phyloP scores from a whole-genome alignment of 306 rosid genomes.

The Dalbergia oliveri region DNA sequence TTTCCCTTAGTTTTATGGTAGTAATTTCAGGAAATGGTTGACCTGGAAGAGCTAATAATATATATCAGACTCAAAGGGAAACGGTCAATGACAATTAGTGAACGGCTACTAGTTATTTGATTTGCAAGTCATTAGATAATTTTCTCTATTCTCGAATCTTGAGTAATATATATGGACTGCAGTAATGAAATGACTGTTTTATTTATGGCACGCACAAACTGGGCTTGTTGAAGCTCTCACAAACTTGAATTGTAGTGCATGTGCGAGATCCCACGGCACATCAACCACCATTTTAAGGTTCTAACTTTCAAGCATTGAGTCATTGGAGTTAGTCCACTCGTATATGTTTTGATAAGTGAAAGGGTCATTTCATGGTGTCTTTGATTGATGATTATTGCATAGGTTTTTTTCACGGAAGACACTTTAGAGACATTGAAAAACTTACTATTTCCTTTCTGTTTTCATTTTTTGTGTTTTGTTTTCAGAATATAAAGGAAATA shows the following conservation, averaged over 20 bases:
- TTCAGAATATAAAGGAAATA: too few species aligned
- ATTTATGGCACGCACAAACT: conserved; percentile 7
- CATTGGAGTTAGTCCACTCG: conserved; percentile 23
- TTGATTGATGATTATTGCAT: background rate
- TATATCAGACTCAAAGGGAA: conserved; percentile 23
- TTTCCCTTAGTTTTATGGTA: background rate
- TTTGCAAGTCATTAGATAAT: conserved; percentile 1
- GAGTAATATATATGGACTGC: background rate
- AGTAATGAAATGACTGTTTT: background rate
- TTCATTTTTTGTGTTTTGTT: too few species aligned
- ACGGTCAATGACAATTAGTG: background rate
- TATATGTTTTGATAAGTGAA: background rate
- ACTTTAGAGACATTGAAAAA: too few species aligned
- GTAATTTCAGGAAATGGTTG: conserved; percentile 30
- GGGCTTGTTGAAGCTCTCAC: conserved; percentile 22
- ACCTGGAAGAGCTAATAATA: background rate
- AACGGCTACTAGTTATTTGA: background rate
- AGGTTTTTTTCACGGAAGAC: too few species aligned
- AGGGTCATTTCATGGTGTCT: background rate
- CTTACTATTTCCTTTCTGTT: too few species aligned
- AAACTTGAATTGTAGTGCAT: background rate
- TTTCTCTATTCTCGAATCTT: conserved; percentile 3
- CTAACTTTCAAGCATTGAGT: conserved; percentile 4
- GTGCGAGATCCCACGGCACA: background rate
- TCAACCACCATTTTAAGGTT: conserved; percentile 21